Evolutionary conservation across 306 rosid species (phyloP), one percentile per base, ranked within the genome.

Genomic region (Urtica urens): DNA sequence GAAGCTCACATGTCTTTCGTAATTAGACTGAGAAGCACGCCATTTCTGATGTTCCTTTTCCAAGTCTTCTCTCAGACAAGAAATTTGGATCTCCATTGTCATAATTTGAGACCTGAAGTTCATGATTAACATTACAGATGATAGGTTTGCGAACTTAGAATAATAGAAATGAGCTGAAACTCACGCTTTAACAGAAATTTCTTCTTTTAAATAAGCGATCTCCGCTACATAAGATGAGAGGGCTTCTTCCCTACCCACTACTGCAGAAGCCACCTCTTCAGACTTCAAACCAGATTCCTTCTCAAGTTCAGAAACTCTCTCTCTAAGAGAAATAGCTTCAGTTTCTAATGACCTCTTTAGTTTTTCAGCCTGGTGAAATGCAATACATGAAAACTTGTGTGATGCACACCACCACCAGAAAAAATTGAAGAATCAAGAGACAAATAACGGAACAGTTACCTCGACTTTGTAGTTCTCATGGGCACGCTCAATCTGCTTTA

Each of bases 1-100:
- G 38, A 0, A 6, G 47, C 35, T 40, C 43, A 90, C 99, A 84
- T 90, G 99, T 85, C 99, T 85, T 69, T 90, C 92, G 10, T 84
- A 90, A 73, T 90, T 90, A 38, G 75, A 68, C 70, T 90, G 99
- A 59, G 95, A 74, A 10, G 72, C 49, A 55, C 85, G 79, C 85
- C 95, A 82, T 55, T 76, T 74, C 69, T 81, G 87, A 58, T 75
- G 82, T 57, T 81, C 83, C 56, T 57, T 69, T 58, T 85, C 87
- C 70, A 79, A 66, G 34, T 79, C 77, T 69, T 81, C 95, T 55
- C 77, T 85, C 59, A 90, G 63, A 60, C 64, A 62, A 27, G 81
- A 73, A n/a, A 82, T 57, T 61, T 81, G 83, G 68, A 69, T 55
- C 74, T 90, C 95, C 82, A 81, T 63, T 19, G 62, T 72, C 38